Evolutionary conservation across 768 basidiomycete species (phyloP), one percentile per base, ranked within the genome.

Genomic region (Tricholoma sp.): DNA sequence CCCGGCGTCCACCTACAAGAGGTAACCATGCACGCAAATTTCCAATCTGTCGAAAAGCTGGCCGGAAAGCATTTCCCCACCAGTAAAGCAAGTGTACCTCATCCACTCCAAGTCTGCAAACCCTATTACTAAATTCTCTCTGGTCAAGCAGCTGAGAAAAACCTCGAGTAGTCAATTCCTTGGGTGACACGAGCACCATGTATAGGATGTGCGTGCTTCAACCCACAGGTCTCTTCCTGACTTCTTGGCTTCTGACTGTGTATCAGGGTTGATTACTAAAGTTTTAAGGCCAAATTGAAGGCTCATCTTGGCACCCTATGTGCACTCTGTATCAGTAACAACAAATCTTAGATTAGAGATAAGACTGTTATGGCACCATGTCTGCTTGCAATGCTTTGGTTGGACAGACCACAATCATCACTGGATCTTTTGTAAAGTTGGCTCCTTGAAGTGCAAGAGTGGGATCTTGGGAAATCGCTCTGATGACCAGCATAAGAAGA

Each of bases 51-150:
- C 17, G 28, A 49, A 66, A 70, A 18, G 63, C 56, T 5, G 58
- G 49, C 1, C 65, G 63, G 39, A 70, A 69, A 7, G 50, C 18
- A 17, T 52, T 56, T 8, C 69, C 69, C 68, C 67, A 69, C 13
- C 50, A 41, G 32, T 54, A 9, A 12, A 70, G 53, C 1, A 70
- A 59, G 50, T 69, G 70, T 18, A 64, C 48, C 52, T 70, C 67
- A 50, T 72, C 68, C 15, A 72, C 59, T 1, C 62, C 66, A 41
- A 66, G 58, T 10, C 55, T 60, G 36, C 58, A 62, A 15, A 71
- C 49, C 3, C 64, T 62, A 6, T 50, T 54, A n/a, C 41, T 49
- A 51, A 69, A 70, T 1, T 17, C 28, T 34, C 58, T 50, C 33
- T 53, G 41, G 6, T 53, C 54, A 12, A 68, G 52, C 12, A 70